Conservation (phyloP, 1,139 yeast genomes). For the Saccharomycopsis hybrid region DNA sequence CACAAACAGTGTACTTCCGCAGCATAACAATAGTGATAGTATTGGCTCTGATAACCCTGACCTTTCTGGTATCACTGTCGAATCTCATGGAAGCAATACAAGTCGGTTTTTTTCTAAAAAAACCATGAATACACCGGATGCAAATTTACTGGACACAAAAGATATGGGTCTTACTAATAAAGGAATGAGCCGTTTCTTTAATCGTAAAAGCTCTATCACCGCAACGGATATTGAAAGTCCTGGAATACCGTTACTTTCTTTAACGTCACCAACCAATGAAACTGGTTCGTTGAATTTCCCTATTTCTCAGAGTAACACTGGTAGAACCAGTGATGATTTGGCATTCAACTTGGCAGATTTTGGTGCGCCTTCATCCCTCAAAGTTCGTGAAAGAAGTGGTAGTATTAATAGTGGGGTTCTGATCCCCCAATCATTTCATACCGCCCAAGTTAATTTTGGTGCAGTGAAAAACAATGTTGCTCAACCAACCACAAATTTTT, state of each 20-base stretch:
- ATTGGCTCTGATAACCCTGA: no score
- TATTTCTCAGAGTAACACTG: neutral
- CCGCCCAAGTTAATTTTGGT: slow-evolving; percentile 14
- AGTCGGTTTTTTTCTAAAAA: no score
- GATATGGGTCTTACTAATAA: neutral
- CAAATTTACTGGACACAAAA: neutral
- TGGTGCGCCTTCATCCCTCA: slow-evolving; percentile 6
- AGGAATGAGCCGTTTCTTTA: slow-evolving; percentile 11
- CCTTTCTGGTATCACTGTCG: no score
- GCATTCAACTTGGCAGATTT: slow-evolving; percentile 1
- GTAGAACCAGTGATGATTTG: neutral
- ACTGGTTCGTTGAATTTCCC: no score
- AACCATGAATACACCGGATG: neutral
- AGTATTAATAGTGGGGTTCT: slow-evolving; percentile 18
- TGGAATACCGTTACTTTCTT: neutral
- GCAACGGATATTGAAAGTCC: neutral
- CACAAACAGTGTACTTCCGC: slow-evolving; percentile 2
- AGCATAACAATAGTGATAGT: neutral
- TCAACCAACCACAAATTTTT: neutral
- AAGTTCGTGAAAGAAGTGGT: slow-evolving; percentile 17
- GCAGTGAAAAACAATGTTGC: neutral
- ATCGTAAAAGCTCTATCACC: neutral
- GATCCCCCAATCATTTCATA: slow-evolving; percentile 19
- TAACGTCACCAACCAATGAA: neutral
- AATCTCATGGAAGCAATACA: no score